A percentile compares a stretch with the other conserved stretches of the same genome.
These are phyloP conservation scores for Penicillium sp. DNA, from an alignment of 2,329 filamentous ascomycete species.

Conservation along the genomic window DNA sequence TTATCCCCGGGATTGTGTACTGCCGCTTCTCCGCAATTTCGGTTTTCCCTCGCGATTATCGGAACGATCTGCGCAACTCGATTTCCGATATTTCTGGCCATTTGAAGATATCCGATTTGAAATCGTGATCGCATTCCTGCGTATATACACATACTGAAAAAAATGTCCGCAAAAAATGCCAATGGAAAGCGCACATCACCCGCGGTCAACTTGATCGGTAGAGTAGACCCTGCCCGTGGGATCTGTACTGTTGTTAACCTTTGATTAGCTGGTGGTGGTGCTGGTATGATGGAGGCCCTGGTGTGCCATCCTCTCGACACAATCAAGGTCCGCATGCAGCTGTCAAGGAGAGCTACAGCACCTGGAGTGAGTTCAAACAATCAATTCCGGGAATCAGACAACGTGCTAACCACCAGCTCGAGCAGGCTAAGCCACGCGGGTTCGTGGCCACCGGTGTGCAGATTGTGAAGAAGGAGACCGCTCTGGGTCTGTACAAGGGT, in stretches of 20 bases:
- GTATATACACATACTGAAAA: constrained; percentile 9
- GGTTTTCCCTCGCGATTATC: constrained; percentile 26
- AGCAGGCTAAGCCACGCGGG: constrained; percentile 71
- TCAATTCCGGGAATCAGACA: not conserved
- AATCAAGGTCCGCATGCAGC: constrained; percentile 99
- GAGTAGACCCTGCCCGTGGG: constrained; percentile 29
- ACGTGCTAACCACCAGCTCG: constrained; percentile 12
- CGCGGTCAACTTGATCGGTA: constrained; percentile 89
- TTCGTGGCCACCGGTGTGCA: constrained; percentile 84
- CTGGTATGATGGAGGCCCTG: constrained; percentile 99
- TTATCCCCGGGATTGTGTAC: constrained; percentile 31
- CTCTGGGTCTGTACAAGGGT: constrained; percentile 93
- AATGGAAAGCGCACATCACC: constrained; percentile 75
- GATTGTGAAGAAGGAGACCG: constrained; percentile 87
- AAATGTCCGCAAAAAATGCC: constrained; percentile 63
- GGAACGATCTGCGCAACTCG: constrained; percentile 6
- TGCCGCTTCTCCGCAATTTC: constrained; percentile 38
- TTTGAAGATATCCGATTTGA: constrained; percentile 3
- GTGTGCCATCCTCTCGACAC: constrained; percentile 97
- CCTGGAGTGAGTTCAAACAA: constrained; percentile 64
- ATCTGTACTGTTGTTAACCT: constrained; percentile 18
- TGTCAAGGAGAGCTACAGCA: constrained; percentile 79
- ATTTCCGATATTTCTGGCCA: not conserved
- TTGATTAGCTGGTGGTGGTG: constrained; percentile 80
- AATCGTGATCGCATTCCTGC: not conserved